These are phyloP conservation scores for Ramularia endophylla DNA, from an alignment of 2,329 filamentous ascomycete species.

Conservation along the genomic window DNA sequence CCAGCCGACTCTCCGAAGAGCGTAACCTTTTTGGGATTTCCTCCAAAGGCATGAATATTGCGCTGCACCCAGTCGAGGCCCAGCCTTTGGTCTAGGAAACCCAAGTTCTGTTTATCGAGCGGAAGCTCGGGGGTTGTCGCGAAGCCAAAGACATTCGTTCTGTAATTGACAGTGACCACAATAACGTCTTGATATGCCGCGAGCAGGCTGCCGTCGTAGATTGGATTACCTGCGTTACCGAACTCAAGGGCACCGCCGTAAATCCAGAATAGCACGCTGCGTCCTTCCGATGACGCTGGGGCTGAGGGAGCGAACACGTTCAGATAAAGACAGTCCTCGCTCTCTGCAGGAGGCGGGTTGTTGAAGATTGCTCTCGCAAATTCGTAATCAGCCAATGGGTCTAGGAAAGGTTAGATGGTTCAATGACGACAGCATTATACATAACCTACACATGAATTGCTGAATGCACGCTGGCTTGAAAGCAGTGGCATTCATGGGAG, in stretches of 20 bases:
- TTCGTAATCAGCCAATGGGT: conserved; percentile 24
- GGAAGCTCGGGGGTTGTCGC: conserved; percentile 33
- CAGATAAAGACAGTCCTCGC: conserved; percentile 32
- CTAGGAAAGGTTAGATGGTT: conserved; percentile 5
- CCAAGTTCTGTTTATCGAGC: conserved; percentile 28
- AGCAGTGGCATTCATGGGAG: conserved; percentile 24
- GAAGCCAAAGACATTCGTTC: conserved; percentile 39
- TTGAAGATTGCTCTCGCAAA: conserved; percentile 30
- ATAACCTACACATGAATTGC: conserved; percentile 22
- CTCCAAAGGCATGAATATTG: conserved; percentile 34
- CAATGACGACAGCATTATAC: neutral
- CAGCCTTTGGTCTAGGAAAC: conserved; percentile 34
- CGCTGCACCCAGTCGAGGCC: conserved; percentile 34
- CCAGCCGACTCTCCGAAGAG: conserved; percentile 33
- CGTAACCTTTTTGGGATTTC: conserved; percentile 33
- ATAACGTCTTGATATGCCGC: conserved; percentile 32
- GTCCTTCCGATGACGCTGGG: conserved; percentile 22
- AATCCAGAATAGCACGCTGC: conserved; percentile 32
- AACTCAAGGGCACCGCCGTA: conserved; percentile 31
- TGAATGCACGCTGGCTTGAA: conserved; percentile 31
- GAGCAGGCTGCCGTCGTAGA: conserved; percentile 30
- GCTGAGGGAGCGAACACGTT: conserved; percentile 31
- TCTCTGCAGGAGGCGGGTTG: conserved; percentile 27
- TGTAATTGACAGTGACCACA: conserved; percentile 31
- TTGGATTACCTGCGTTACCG: conserved; percentile 25